Evolutionary conservation across 2,329 filamentous ascomycete genomes (phyloP), one percentile per base, ranked within the genome.

Genomic region (Hypoxylon sp.): DNA sequence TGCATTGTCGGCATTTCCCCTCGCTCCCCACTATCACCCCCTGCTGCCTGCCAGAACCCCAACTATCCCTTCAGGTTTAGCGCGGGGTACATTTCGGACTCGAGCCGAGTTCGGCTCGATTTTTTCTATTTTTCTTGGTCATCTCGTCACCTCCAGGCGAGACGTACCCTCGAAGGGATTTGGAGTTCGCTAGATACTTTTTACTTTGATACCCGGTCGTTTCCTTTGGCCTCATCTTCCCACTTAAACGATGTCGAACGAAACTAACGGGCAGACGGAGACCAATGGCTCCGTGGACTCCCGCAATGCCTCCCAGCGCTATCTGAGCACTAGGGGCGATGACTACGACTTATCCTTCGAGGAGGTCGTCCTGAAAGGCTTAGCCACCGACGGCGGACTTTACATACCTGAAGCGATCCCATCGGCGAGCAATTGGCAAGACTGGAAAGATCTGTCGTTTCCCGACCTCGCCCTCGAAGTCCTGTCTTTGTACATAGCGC

Each of bases 321-420:
- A 85, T 69, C 72, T 85, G 66, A 83, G 81, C 72, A 85, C 83
- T 39, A 78, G 83, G 55, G 83, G 83, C 60, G 81, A 82, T 43
- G 82, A 84, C 71, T 76, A 76, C 71, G 82, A 78, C 67, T 85
- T 96, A 71, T 94, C 92, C 54, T 97, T 97, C 77, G 94, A 97
- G 79, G 89, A 93, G 56, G 93, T 93, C 48, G 93, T 97, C 41
- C 84, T 97, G 68, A 96, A 97, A 79, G 93, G 93, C 46, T 88
- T 97, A 59, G 93, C 93, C 61, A 84, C 87, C 47, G 94, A 97
- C 74, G 92, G 93, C 61, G 94, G 94, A 55, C 88, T 97, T 26
- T 97, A 94, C 82, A 90, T 97, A 67, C 94, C 94, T 43, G 90
- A 97, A 75, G 85, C 90, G 68, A 90, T 96, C 65, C 93, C 93